These are phyloP conservation scores for Trichoderma koningii DNA, from an alignment of 2,329 filamentous ascomycete genomes.

Conservation along the genomic window DNA sequence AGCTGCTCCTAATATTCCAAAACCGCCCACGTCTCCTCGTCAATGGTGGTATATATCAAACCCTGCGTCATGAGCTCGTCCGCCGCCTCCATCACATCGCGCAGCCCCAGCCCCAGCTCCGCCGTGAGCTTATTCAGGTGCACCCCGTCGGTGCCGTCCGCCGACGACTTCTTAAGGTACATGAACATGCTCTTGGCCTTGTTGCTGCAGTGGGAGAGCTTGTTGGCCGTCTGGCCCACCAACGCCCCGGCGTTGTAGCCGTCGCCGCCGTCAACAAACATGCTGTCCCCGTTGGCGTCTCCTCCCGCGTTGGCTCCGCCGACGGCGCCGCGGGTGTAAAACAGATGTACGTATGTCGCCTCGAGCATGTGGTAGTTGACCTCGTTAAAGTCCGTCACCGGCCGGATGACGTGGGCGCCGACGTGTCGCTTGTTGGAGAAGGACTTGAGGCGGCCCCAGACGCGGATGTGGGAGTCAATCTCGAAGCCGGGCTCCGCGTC, in stretches of 20 bases:
- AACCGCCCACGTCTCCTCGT: constrained; percentile 89
- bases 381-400: constrained; percentile 85
- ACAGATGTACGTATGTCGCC: constrained; percentile 83
- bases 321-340: constrained; percentile 71
- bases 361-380: constrained; percentile 90
- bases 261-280: constrained; percentile 58
- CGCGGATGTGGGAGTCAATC: constrained; percentile 78
- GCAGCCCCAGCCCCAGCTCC: constrained; percentile 63
- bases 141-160: constrained; percentile 76
- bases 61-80: constrained; percentile 77
- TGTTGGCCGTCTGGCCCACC: constrained; percentile 43
- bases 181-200: constrained; percentile 71
- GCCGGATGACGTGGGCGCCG: constrained; percentile 76
- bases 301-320: constrained; percentile 45
- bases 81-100: constrained; percentile 73
- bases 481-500: constrained; percentile 57
- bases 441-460: constrained; percentile 80
- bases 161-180: constrained; percentile 63
- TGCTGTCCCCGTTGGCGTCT: constrained; percentile 49
- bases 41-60: constrained; percentile 84
- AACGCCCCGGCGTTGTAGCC: constrained; percentile 43
- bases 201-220: constrained; percentile 53
- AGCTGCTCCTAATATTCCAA: constrained; percentile 54
- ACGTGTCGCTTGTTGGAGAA: constrained; percentile 85
- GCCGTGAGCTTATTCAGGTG: constrained; percentile 76